phyloP scores from a whole-genome alignment of 257 asterid species.

The Przewalskia tangutica region DNA sequence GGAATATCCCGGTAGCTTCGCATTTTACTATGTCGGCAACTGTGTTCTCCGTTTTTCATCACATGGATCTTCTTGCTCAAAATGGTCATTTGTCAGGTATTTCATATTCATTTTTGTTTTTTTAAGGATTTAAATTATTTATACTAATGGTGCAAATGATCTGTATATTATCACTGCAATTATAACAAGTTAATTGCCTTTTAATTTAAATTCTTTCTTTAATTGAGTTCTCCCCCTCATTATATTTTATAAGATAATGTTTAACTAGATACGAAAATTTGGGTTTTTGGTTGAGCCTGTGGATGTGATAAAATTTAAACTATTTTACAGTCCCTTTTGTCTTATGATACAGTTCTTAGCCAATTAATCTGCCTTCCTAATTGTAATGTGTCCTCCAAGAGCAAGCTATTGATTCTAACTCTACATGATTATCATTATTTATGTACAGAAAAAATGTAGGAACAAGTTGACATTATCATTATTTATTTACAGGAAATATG shows the following conservation, averaged over 20 bases:
- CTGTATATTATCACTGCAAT: too few relatives aligned
- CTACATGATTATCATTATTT: background rate
- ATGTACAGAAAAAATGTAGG: slow-evolving; percentile 30
- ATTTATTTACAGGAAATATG: too few relatives aligned
- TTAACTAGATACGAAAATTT: too few relatives aligned
- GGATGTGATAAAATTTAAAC: too few relatives aligned
- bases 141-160: too few relatives aligned
- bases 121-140: too few relatives aligned
- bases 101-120: too few relatives aligned
- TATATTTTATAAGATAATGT: too few relatives aligned
- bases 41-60: slow-evolving; percentile 23
- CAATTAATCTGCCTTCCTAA: background rate
- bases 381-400: background rate
- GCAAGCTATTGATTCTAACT: background rate
- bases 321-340: background rate
- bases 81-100: slow-evolving; percentile 35
- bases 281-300: too few relatives aligned
- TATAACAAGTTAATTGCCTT: too few relatives aligned
- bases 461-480: slow-evolving; percentile 8
- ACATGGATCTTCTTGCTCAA: slow-evolving; percentile 27
- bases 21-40: slow-evolving; percentile 46
- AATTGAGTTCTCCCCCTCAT: too few relatives aligned
- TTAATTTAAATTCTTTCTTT: too few relatives aligned
- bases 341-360: background rate
- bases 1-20: slow-evolving; percentile 45